phyloP scores from a whole-genome alignment of 441 rosid species.

The Erysimum cheiri region DNA sequence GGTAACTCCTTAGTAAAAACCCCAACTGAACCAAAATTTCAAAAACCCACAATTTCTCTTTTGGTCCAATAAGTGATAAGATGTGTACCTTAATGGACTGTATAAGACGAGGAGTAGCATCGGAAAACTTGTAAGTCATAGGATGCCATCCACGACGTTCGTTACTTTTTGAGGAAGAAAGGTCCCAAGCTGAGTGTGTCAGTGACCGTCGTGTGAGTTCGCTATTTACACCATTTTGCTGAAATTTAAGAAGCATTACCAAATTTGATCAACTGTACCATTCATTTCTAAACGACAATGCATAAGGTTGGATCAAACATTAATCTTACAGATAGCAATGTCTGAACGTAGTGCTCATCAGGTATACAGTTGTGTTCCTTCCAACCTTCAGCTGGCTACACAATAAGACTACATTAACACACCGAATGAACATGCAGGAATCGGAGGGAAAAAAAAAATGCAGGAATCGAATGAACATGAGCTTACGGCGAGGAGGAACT shows the following conservation, averaged over 20 bases:
- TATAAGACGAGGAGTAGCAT: conserved; percentile 78
- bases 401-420: conserved; percentile 27
- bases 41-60: not conserved
- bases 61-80: not conserved
- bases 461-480: conserved; percentile 5
- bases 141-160: conserved; percentile 99
- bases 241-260: conserved; percentile 37
- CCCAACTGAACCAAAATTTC: not conserved
- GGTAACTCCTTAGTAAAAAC: not conserved
- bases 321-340: conserved; percentile 83
- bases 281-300: not conserved
- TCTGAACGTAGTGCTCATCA: conserved; percentile 97
- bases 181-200: conserved; percentile 93
- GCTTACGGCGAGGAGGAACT: not conserved
- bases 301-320: conserved; percentile 32
- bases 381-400: conserved; percentile 78
- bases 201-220: conserved; percentile 89
- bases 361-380: conserved; percentile 98
- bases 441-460: not conserved
- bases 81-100: conserved; percentile 80
- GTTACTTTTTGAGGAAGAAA: conserved; percentile 78
- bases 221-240: conserved; percentile 87
- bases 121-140: conserved; percentile 82
- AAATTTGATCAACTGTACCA: not conserved
- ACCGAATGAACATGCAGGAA: not conserved